Evolutionary conservation across 139 green algal genomes (phyloP), one percentile per base, ranked within the genome.

Genomic region (Closterium sp.): DNA sequence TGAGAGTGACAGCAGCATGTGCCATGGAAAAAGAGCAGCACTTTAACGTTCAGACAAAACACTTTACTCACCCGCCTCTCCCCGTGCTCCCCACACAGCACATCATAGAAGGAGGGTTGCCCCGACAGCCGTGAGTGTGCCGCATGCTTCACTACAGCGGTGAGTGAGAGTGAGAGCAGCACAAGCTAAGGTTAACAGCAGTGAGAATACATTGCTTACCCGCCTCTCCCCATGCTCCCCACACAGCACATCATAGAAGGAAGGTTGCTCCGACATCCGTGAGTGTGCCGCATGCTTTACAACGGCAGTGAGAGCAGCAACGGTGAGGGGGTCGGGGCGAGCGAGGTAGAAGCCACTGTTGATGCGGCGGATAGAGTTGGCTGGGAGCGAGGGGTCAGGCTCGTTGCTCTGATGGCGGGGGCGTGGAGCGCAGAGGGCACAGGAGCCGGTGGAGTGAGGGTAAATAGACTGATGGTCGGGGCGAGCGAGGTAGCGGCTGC

Each of bases 321-420:
- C 62, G 9, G 89, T 94, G 27, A n/a, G 29, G 4, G 91, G 29
- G 13, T 94, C 91, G 4, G 88, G 34, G 29, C 91, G 91, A 24
- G 91, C 91, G 24, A 94, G 29, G 89, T 94, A 94, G 22, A 94
- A 94, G 0, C 91, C 91, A 5, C 90, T 94, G 30, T 94, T 94
- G 70, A 94, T 89, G 31, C 91, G 28, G 4, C 89, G 70, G 7
- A 91, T 24, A 0, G 29, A 0, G 70, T 45, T 87, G 29, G 87
- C n/a, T n/a, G 89, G 89, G 22, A 24, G 27, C 0, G 38, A 31
- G 28, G 42, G 29, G 88, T 91, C 50, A 0, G 42, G 50, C 42
- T 91, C 50, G 13, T 91, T 87, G 88, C 88, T 91, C 88, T 91
- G 88, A 24, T 29, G 29, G 30, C 1, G 30, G 31, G 31, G 31